A percentile compares a stretch with the other conserved stretches of the same genome.
Conservation (phyloP, 2,329 filamentous ascomycete species). For the Cladorrhinum sp. region DNA sequence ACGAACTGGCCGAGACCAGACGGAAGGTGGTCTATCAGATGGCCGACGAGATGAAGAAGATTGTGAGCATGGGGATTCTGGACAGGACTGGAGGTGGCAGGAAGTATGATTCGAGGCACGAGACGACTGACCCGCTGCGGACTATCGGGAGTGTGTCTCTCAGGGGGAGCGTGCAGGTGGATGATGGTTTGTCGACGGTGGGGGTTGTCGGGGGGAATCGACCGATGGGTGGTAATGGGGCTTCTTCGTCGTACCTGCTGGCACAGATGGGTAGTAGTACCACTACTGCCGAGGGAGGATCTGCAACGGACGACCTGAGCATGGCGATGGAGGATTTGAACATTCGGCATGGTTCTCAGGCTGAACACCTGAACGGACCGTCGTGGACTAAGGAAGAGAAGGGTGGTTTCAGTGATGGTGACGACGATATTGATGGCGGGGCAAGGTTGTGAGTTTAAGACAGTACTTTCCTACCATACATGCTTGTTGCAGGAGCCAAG, state of each 20-base stretch:
- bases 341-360: not conserved
- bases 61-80: not conserved
- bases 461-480: too few relatives aligned
- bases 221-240: not conserved
- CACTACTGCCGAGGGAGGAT: not conserved
- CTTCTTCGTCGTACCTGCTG: too few relatives aligned
- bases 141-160: not conserved
- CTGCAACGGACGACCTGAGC: not conserved
- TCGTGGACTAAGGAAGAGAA: not conserved
- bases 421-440: not conserved
- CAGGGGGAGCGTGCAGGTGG: not conserved
- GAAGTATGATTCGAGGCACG: slow-evolving; percentile 21
- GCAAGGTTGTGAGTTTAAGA: not conserved
- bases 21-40: slow-evolving; percentile 17
- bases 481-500: too few relatives aligned
- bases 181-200: not conserved
- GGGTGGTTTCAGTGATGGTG: not conserved
- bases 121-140: slow-evolving; percentile 16
- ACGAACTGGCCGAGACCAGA: not conserved
- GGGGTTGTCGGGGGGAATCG: too few relatives aligned
- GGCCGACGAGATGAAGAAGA: slow-evolving; percentile 13
- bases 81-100: slow-evolving; percentile 8
- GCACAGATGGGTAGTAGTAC: not conserved
- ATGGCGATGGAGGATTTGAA: not conserved
- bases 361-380: too few relatives aligned